Evolutionary conservation across 345 rosid genomes (phyloP).

Genomic region (Erysimum cheiranthoides): DNA sequence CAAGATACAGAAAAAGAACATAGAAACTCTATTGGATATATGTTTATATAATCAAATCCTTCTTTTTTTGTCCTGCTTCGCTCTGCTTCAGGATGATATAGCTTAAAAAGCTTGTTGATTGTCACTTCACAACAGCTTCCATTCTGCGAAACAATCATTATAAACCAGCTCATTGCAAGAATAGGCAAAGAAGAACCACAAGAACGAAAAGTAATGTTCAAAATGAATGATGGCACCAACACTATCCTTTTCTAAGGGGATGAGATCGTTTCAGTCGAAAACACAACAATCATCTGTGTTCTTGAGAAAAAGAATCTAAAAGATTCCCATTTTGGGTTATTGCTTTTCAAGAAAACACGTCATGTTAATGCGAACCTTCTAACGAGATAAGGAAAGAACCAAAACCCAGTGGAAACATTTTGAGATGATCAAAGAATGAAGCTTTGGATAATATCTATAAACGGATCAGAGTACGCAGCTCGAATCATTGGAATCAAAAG

Average conservation of each 20-base stretch:
- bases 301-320: background rate
- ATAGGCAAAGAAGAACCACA: no score
- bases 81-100: constrained; percentile 16
- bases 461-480: background rate
- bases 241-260: background rate
- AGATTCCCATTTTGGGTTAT: background rate
- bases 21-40: constrained; percentile 24
- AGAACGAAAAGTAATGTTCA: background rate
- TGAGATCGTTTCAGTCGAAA: background rate
- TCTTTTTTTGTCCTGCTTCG: background rate
- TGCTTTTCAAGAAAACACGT: background rate
- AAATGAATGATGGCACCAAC: background rate
- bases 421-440: background rate
- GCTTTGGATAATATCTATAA: background rate
- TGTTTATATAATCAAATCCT: constrained; percentile 15
- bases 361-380: background rate
- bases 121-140: constrained; percentile 36
- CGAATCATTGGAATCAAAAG: background rate
- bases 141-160: constrained; percentile 25
- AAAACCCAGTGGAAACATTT: background rate
- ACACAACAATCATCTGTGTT: background rate
- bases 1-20: constrained; percentile 24
- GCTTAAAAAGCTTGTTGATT: background rate
- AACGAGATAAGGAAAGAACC: background rate
- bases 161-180: background rate